Base-by-base conservation (phyloP, 257 asterid genomes). In the Scutellaria minor region DNA sequence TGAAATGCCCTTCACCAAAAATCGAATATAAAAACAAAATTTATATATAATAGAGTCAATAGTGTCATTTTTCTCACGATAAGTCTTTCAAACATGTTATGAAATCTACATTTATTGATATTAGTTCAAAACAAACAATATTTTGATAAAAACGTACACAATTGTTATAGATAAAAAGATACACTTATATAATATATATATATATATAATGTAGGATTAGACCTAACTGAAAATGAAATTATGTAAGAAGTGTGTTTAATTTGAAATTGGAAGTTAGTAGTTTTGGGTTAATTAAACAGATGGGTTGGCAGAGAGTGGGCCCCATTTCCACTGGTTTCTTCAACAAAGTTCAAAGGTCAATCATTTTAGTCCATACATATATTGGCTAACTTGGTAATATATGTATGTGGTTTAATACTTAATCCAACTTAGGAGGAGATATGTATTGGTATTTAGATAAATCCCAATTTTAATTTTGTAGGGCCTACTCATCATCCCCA, bases 401-500 rank as follows among this genome's bases (percentile, higher is more conserved):
- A 31, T 20, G 9, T 55, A 51, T 6, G 18, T 53, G 9, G 13
- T 40, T 41, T 20, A 20, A 22, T 54, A 41, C 5, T n/a, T 60
- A 37, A 37, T 46, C 24, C 37, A 60, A 71, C 27, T 71, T 71
- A n/a, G 14, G 35, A n/a, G 14, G 15, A 35, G 66, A 65, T 11
- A 73, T 48, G 11, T 70, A 41, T 1, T 48, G 7, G 22, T 54
- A 51, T 22, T 10, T 10, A 27, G 55, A 62, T 37, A 45, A 56
- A 14, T 64, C 35, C 50, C 41, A 54, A 41, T 71, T 46, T 55
- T 22, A 59, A 45, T 5, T 48, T 66, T 47, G 61, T 39, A 12
- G 71, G 80, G 58, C 62, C 67, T 50, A 67, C 70, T 20, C 71
- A 54, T 44, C 66, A 72, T 6, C 68, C 50, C 45, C 67, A 68